A percentile compares a stretch with the other conserved stretches of the same genome.
Conservation (phyloP, 2,329 filamentous ascomycete species). For the Clarireedia monteithiana region DNA sequence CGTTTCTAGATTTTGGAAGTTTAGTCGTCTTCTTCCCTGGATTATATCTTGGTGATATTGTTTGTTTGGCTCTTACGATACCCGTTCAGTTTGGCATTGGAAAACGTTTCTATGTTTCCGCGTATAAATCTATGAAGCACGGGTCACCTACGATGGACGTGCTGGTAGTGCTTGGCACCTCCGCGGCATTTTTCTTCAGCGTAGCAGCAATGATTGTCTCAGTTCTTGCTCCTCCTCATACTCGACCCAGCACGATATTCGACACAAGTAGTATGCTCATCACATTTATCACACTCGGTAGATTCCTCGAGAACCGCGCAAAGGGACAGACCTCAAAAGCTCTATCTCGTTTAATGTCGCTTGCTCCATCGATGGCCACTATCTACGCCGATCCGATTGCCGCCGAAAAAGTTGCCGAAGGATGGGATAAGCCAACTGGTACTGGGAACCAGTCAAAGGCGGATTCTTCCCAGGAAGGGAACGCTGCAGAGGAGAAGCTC, state of each 20-base stretch:
- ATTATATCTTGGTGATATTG: constrained; percentile 78
- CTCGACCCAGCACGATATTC: constrained; percentile 80
- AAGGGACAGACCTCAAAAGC: constrained; percentile 96
- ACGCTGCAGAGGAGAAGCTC: constrained; percentile 69
- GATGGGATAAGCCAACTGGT: constrained; percentile 49
- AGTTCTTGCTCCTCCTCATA: constrained; percentile 65
- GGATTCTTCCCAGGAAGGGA: constrained; percentile 38
- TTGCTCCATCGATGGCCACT: constrained; percentile 92
- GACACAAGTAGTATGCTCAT: constrained; percentile 98
- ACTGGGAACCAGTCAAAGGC: constrained; percentile 38
- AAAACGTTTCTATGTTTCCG: constrained; percentile 84
- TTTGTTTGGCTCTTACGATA: constrained; percentile 77
- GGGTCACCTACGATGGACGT: constrained; percentile 96
- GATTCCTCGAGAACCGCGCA: constrained; percentile 87
- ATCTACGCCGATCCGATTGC: constrained; percentile 95
- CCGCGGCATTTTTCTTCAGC: constrained; percentile 94
- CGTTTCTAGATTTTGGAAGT: constrained; percentile 67
- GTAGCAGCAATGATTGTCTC: constrained; percentile 80
- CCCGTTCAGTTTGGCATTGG: constrained; percentile 96
- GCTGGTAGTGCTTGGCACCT: constrained; percentile 86
- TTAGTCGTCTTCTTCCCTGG: constrained; percentile 59
- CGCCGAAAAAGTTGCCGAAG: constrained; percentile 80
- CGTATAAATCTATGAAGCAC: constrained; percentile 90
- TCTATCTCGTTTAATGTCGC: constrained; percentile 86
- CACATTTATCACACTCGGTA: constrained; percentile 85